Conservation (phyloP, 225 moss, liverwort and hornwort genomes). For the Marchantia paleacea region DNA sequence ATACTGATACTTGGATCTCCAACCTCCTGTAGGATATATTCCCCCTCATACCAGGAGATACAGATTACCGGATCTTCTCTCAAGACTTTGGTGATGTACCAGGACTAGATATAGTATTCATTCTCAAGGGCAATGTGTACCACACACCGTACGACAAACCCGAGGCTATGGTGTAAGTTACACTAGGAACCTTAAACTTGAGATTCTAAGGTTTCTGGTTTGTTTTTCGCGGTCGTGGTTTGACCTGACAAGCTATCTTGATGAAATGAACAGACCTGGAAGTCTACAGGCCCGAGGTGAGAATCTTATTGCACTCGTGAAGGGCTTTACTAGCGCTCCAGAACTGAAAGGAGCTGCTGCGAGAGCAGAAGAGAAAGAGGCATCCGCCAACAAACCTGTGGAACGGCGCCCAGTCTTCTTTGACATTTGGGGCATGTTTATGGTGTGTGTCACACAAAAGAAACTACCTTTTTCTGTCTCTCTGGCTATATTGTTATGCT, state of each 20-base stretch:
- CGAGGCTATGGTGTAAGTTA: slow-evolving; percentile 63
- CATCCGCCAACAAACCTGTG: slow-evolving; percentile 23
- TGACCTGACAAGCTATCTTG: not conserved
- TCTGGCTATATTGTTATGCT: not conserved
- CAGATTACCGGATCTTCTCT: slow-evolving; percentile 83
- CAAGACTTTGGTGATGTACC: slow-evolving; percentile 87
- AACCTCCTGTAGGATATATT: slow-evolving; percentile 56
- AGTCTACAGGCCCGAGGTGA: slow-evolving; percentile 95
- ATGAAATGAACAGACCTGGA: slow-evolving; percentile 41
- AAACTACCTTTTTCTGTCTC: not conserved
- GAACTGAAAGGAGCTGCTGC: slow-evolving; percentile 68
- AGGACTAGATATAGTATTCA: slow-evolving; percentile 85
- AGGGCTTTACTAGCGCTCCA: slow-evolving; percentile 84
- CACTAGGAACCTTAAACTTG: not conserved
- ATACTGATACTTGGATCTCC: not conserved
- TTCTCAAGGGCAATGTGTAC: slow-evolving; percentile 81
- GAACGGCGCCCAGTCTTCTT: slow-evolving; percentile 83
- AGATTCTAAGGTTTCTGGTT: not conserved
- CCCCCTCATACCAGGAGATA: slow-evolving; percentile 94
- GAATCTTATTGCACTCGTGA: slow-evolving; percentile 71
- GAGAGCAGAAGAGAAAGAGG: slow-evolving; percentile 48
- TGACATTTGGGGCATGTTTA: slow-evolving; percentile 66
- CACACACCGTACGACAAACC: slow-evolving; percentile 89
- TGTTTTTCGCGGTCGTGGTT: not conserved
- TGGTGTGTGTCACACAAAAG: slow-evolving; percentile 24